These are phyloP conservation scores for Penicillium cataractarum DNA, from an alignment of 495 filamentous ascomycete species.

Conservation along the genomic window DNA sequence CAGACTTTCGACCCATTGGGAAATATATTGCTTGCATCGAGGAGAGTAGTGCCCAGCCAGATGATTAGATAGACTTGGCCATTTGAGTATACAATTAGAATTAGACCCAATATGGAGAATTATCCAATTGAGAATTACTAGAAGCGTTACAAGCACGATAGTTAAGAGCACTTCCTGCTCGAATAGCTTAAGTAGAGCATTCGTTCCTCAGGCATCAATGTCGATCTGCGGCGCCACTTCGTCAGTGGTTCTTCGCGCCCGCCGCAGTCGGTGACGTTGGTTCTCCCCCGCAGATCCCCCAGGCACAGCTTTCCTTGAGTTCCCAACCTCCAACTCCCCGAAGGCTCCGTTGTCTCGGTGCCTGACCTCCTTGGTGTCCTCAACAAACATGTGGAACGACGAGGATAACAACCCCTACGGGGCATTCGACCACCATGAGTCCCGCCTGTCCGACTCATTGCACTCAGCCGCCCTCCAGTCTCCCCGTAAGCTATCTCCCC, in stretches of 20 bases:
- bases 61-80: too few species aligned
- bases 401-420: constrained; percentile 95
- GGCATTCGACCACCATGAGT: constrained; percentile 82
- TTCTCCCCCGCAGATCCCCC: constrained; percentile 33
- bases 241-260: constrained; percentile 6
- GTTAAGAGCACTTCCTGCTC: too few species aligned
- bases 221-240: constrained; percentile 8
- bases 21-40: too few species aligned
- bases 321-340: constrained; percentile 10
- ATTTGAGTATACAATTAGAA: too few species aligned
- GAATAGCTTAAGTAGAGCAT: too few species aligned
- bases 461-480: constrained; percentile 65
- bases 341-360: constrained; percentile 12
- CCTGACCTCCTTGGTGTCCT: constrained; percentile 18
- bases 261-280: constrained; percentile 31
- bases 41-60: too few species aligned
- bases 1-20: too few species aligned
- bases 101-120: too few species aligned
- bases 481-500: constrained; percentile 44
- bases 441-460: constrained; percentile 70
- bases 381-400: constrained; percentile 70
- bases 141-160: too few species aligned
- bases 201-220: background rate
- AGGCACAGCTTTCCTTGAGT: constrained; percentile 24
- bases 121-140: too few species aligned